A percentile compares a stretch with the other conserved stretches of the same genome.
These are phyloP conservation scores for Boletus coccyginus DNA, from an alignment of 768 basidiomycete genomes.

Conservation along the genomic window DNA sequence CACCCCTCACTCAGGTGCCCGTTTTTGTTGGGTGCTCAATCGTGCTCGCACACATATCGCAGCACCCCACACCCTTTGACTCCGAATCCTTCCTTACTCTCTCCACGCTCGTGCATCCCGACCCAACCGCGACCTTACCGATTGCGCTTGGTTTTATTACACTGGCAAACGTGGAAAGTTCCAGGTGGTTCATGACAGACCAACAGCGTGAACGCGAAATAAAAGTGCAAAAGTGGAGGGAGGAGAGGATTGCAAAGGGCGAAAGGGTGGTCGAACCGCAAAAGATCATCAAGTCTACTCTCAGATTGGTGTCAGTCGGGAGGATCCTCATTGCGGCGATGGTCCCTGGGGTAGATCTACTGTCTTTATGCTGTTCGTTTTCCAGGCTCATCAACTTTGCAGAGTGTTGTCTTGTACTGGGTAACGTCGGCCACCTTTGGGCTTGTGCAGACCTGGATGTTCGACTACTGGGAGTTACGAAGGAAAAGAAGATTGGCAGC, in stretches of 20 bases:
- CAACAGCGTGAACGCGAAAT: slow-evolving; percentile 52
- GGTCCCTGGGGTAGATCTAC: slow-evolving; percentile 59
- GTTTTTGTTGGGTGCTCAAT: slow-evolving; percentile 68
- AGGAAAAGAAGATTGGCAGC: slow-evolving; percentile 27
- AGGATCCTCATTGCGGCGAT: slow-evolving; percentile 67
- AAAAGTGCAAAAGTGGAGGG: slow-evolving; percentile 46
- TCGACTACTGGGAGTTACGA: slow-evolving; percentile 61
- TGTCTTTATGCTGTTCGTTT: slow-evolving; percentile 17
- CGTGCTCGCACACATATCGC: slow-evolving; percentile 52
- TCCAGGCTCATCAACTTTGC: slow-evolving; percentile 6
- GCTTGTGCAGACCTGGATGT: slow-evolving; percentile 67
- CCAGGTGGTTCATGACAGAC: slow-evolving; percentile 67
- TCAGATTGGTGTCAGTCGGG: slow-evolving; percentile 58
- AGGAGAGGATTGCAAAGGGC: slow-evolving; percentile 40
- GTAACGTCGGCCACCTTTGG: slow-evolving; percentile 73
- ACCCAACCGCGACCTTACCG: slow-evolving; percentile 67
- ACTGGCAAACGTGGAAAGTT: slow-evolving; percentile 76
- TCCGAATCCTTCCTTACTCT: slow-evolving; percentile 76
- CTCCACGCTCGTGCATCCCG: slow-evolving; percentile 65
- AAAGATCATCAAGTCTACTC: slow-evolving; percentile 50
- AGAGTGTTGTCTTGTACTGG: slow-evolving; percentile 75
- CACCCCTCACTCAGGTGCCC: slow-evolving; percentile 66
- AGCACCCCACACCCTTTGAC: slow-evolving; percentile 64
- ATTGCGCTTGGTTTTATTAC: slow-evolving; percentile 71
- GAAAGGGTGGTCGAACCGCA: slow-evolving; percentile 45